Base-by-base conservation (phyloP, 2,329 filamentous ascomycete species). In the Pyrenophora graminea region DNA sequence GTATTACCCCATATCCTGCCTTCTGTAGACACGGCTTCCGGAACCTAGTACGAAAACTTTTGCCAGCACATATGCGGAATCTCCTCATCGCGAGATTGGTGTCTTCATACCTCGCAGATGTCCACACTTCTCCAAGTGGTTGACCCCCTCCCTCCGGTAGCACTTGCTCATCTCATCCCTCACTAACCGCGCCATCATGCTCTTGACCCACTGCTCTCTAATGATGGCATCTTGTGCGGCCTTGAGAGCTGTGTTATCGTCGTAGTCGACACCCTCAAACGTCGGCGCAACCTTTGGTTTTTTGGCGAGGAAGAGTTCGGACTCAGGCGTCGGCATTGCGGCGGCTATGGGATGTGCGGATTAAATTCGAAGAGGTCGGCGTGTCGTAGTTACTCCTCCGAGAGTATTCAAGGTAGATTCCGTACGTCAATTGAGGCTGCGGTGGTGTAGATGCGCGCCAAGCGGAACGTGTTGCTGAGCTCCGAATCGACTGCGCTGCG, bases 121-220 rank as follows among this genome's bases (percentile, higher is more conserved):
- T 61, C 89, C 89, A 75, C 90, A 94, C 78, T 93, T 94, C 82
- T 93, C 90, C 73, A 94, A 76, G 74, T 94, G 90, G 75, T 94
- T 94, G 61, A 92, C 88, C 49, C 90, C 90, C 77, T 94, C 88
- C 63, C 85, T 82, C 75, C 85, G 85, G 77, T 94, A 94, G 80
- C 90, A 94, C 79, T 91, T 93, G 75, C 86, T 82, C 78, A 94
- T 79, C 80, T 94, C 90, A 73, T 93, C 88, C 59, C 88, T 80
- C 48, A 94, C 88, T 58, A 94, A 77, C 55, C 90, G 82, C 51
- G 88, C 88, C 90, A 92, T 94, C 90, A 94, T 94, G 73, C 87
- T 86, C 73, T 85, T 86, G 53, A 94, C 89, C 90, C 90, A 94
- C 79, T 94, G 90, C 78, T 94, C 90, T 58, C 89, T 83, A 66